Conservation (phyloP, 805 yeast species). For the Nakazawaea molendinolei region DNA sequence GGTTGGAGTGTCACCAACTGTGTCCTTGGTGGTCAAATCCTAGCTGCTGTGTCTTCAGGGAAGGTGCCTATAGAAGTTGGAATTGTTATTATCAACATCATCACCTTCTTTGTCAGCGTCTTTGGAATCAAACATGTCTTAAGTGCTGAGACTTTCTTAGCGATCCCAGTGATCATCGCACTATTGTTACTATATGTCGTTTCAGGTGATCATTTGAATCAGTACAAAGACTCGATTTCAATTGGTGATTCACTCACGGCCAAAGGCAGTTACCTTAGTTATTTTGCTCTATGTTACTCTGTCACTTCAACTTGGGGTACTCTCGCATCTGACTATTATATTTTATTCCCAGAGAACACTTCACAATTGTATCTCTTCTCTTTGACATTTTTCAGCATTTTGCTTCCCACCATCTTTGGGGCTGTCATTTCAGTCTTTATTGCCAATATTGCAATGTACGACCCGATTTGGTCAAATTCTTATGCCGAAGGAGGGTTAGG, state of each 20-base stretch:
- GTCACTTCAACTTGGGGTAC: slow-evolving; percentile 89
- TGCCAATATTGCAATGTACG: slow-evolving; percentile 56
- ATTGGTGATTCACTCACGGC: slow-evolving; percentile 33
- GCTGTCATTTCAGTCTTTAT: slow-evolving; percentile 68
- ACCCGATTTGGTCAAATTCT: slow-evolving; percentile 49
- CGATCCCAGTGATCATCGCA: slow-evolving; percentile 62
- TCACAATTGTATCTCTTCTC: slow-evolving; percentile 46
- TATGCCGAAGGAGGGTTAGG: slow-evolving; percentile 65
- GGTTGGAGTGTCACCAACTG: slow-evolving; percentile 96
- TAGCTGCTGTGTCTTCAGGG: slow-evolving; percentile 58
- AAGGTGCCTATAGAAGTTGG: slow-evolving; percentile 69
- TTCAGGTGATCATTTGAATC: slow-evolving; percentile 28
- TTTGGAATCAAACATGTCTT: slow-evolving; percentile 74
- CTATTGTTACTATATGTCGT: slow-evolving; percentile 62
- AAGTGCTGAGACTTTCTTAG: slow-evolving; percentile 58
- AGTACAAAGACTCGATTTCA: slow-evolving; percentile 32
- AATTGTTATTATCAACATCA: slow-evolving; percentile 58
- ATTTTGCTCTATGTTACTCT: slow-evolving; percentile 67
- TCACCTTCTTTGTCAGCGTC: slow-evolving; percentile 61
- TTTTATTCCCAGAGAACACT: slow-evolving; percentile 69
- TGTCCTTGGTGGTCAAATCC: slow-evolving; percentile 82
- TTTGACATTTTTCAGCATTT: slow-evolving; percentile 60
- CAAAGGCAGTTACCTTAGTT: slow-evolving; percentile 65
- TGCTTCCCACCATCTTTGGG: slow-evolving; percentile 69
- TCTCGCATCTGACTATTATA: slow-evolving; percentile 77